Percentiles rank a stretch among this genome's conserved stretches.
These are phyloP conservation scores for Cercospora sp. DNA, from an alignment of 2,329 filamentous ascomycete species.

Conservation along the genomic window DNA sequence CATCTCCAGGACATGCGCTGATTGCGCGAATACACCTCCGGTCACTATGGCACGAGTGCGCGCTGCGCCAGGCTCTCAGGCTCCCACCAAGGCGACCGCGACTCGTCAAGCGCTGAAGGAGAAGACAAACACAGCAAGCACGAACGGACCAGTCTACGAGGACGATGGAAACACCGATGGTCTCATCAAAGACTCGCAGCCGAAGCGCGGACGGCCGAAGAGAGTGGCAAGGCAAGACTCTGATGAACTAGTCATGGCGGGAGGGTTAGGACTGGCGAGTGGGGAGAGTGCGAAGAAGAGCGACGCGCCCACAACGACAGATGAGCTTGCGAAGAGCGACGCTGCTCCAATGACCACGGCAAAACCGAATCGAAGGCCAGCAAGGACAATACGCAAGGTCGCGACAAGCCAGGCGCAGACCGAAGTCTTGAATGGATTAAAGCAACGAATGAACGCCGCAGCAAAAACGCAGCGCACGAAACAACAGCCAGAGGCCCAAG, in stretches of 20 bases:
- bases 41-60: constrained; percentile 34
- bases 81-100: constrained; percentile 19
- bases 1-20: constrained; percentile 12
- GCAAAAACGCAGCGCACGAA: constrained; percentile 27
- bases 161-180: constrained; percentile 33
- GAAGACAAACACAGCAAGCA: constrained; percentile 35
- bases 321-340: constrained; percentile 34
- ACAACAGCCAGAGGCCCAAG: constrained; percentile 9
- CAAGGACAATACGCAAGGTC: constrained; percentile 33
- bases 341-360: constrained; percentile 16
- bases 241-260: constrained; percentile 36
- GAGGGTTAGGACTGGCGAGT: constrained; percentile 29
- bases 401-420: constrained; percentile 32
- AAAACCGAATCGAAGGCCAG: constrained; percentile 27
- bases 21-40: neutral
- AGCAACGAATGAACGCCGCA: constrained; percentile 38
- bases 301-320: constrained; percentile 25
- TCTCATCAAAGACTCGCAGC: constrained; percentile 33
- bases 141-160: constrained; percentile 28
- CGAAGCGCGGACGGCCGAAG: constrained; percentile 27
- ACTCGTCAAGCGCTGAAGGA: constrained; percentile 34
- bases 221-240: constrained; percentile 23
- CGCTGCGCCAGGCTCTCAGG: constrained; percentile 28
- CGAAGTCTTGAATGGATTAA: constrained; percentile 38
- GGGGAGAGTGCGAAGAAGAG: constrained; percentile 18